These are phyloP conservation scores for Marasmius sp. DNA, from an alignment of 1,284 basidiomycete species.

Conservation along the genomic window DNA sequence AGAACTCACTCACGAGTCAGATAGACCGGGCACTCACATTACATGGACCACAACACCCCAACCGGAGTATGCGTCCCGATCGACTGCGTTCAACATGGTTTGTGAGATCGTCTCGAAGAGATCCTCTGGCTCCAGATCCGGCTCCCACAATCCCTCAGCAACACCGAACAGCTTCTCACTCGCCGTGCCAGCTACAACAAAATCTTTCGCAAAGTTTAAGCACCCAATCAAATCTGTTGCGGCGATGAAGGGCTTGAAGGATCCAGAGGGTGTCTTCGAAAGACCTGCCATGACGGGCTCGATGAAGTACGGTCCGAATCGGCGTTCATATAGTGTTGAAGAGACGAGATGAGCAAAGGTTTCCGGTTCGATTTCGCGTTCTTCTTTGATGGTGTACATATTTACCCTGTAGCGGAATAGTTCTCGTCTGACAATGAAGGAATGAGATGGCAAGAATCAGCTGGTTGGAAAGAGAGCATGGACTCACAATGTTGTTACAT, in stretches of 20 bases:
- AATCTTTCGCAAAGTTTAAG: conserved; percentile 93
- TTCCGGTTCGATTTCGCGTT: conserved; percentile 94
- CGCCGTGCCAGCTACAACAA: conserved; percentile 95
- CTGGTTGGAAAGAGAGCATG: conserved; percentile 5
- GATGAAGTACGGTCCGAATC: conserved; percentile 97
- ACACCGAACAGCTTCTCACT: conserved; percentile 94
- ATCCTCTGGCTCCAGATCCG: conserved; percentile 94
- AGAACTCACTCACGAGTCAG: conserved; percentile 2
- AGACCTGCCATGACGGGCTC: conserved; percentile 97
- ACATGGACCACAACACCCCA: conserved; percentile 97
- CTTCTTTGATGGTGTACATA: conserved; percentile 99
- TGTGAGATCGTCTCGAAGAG: conserved; percentile 99
- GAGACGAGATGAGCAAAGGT: conserved; percentile 96
- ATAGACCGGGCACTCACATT: conserved; percentile 66
- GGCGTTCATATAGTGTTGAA: conserved; percentile 95
- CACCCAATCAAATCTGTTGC: conserved; percentile 97
- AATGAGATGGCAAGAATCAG: conserved; percentile 9
- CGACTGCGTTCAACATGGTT: conserved; percentile 92
- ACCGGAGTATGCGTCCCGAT: conserved; percentile 95
- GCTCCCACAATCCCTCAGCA: conserved; percentile 98
- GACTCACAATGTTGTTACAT: conserved; percentile 87
- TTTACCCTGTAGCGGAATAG: conserved; percentile 93
- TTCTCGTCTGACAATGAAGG: conserved; percentile 60
- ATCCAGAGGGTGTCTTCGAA: conserved; percentile 71
- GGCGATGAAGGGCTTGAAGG: conserved; percentile 92